These are phyloP conservation scores for Chlamydomonas sp. DNA, from an alignment of 139 green algal species.

Conservation along the genomic window DNA sequence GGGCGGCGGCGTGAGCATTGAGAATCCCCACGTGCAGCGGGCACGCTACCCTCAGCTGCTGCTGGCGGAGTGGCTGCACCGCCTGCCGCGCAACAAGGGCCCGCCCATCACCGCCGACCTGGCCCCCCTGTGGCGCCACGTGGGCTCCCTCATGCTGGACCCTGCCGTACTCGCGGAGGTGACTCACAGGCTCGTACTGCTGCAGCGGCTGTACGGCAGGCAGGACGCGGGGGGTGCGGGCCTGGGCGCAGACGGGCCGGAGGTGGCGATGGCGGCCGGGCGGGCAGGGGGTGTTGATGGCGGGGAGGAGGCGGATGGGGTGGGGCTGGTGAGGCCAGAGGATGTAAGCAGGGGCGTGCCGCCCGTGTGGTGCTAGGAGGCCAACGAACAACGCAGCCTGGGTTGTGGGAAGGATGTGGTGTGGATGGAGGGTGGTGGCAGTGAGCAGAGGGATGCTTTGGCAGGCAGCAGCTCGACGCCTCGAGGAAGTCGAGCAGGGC, in stretches of 20 bases:
- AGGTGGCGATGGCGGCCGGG: conserved; percentile 9
- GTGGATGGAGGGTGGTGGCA: not conserved
- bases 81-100: conserved; percentile 59
- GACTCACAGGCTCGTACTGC: conserved; percentile 11
- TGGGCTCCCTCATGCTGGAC: conserved; percentile 78
- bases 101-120: conserved; percentile 83
- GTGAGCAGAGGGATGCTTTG: no score
- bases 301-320: not conserved
- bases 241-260: not conserved
- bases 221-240: not conserved
- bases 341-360: conserved; percentile 24
- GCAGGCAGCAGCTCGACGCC: not conserved
- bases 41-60: conserved; percentile 88
- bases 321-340: conserved; percentile 29
- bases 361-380: conserved; percentile 18
- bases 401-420: not conserved
- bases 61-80: conserved; percentile 50
- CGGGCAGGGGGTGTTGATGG: not conserved
- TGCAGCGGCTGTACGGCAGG: conserved; percentile 36
- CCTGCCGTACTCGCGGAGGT: conserved; percentile 48
- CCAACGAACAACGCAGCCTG: not conserved
- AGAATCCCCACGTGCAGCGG: conserved; percentile 89
- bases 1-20: conserved; percentile 84
- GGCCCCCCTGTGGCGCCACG: conserved; percentile 77
- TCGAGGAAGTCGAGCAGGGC: not conserved